Evolutionary conservation across 1,139 yeast species (phyloP).

Genomic region (Diutina neorugosa): DNA sequence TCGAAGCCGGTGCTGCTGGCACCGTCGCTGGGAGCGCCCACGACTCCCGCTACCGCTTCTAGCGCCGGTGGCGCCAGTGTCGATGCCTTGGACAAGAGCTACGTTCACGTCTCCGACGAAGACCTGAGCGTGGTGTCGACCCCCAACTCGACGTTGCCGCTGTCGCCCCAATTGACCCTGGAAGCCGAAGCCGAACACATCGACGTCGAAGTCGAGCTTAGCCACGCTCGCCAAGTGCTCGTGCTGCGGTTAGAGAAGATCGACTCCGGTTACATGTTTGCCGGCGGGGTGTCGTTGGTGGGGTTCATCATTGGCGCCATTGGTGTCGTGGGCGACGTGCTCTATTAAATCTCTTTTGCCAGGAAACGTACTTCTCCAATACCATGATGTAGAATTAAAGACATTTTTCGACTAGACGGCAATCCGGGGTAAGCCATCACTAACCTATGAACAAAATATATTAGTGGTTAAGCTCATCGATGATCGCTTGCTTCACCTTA

Average conservation of each 20-base stretch:
- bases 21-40: background rate
- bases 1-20: background rate
- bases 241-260: slow-evolving; percentile 20
- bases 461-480: slow-evolving; percentile 32
- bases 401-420: too few relatives aligned
- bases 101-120: slow-evolving; percentile 39
- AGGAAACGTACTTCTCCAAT: background rate
- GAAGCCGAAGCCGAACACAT: slow-evolving; percentile 11
- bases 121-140: slow-evolving; percentile 18
- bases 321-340: slow-evolving; percentile 40
- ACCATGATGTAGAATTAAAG: background rate
- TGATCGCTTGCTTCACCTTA: slow-evolving; percentile 61
- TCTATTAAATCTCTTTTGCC: slow-evolving; percentile 8
- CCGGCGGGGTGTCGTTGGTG: slow-evolving; percentile 28
- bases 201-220: slow-evolving; percentile 30
- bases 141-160: slow-evolving; percentile 19
- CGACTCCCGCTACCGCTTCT: background rate
- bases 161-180: slow-evolving; percentile 17
- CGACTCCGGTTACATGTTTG: slow-evolving; percentile 19
- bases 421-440: too few relatives aligned
- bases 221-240: slow-evolving; percentile 29
- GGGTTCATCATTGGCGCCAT: slow-evolving; percentile 31
- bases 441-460: background rate
- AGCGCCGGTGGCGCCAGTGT: slow-evolving; percentile 4
- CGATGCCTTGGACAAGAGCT: slow-evolving; percentile 31